phyloP scores from a whole-genome alignment of 768 basidiomycete species.

The Amanita jacksonii region DNA sequence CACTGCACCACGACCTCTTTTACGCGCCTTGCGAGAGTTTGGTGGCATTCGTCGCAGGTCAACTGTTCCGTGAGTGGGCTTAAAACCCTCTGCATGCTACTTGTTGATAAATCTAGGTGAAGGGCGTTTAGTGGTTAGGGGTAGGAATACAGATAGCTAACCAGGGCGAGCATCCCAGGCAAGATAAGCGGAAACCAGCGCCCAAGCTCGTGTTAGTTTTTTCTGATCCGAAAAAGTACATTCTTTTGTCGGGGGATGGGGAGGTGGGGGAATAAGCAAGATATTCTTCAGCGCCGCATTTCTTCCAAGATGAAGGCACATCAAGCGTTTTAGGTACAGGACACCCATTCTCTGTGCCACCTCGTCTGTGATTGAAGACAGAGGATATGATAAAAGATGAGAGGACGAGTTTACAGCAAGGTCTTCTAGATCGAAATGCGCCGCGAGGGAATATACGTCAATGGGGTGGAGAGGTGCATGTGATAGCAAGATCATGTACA shows the following conservation, averaged over 20 bases:
- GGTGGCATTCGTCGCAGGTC: conserved; percentile 20
- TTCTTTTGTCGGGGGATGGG: conserved; percentile 19
- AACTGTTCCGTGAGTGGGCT: conserved; percentile 19
- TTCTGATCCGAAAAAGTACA: conserved; percentile 27
- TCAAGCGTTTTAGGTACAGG: conserved; percentile 30
- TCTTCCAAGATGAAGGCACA: conserved; percentile 28
- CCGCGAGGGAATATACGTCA: conserved; percentile 33
- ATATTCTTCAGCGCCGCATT: conserved; percentile 25
- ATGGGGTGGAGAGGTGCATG: conserved; percentile 26
- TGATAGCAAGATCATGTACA: conserved; percentile 24
- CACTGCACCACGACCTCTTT: conserved; percentile 21
- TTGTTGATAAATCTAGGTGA: conserved; percentile 19
- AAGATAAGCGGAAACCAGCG: conserved; percentile 24
- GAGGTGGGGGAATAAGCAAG: conserved; percentile 20
- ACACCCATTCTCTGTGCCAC: conserved; percentile 29
- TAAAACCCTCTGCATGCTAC: conserved; percentile 19
- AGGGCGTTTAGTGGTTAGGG: not conserved
- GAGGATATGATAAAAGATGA: conserved; percentile 26
- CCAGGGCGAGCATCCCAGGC: conserved; percentile 29
- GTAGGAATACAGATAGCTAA: conserved; percentile 10
- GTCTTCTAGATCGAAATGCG: conserved; percentile 21
- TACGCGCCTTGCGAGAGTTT: conserved; percentile 16
- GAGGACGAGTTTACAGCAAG: conserved; percentile 30
- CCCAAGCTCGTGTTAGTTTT: conserved; percentile 28
- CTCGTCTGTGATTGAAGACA: conserved; percentile 26